These are phyloP conservation scores for Apostasia ramifera DNA, from an alignment of 106 monocot species.

Conservation along the genomic window DNA sequence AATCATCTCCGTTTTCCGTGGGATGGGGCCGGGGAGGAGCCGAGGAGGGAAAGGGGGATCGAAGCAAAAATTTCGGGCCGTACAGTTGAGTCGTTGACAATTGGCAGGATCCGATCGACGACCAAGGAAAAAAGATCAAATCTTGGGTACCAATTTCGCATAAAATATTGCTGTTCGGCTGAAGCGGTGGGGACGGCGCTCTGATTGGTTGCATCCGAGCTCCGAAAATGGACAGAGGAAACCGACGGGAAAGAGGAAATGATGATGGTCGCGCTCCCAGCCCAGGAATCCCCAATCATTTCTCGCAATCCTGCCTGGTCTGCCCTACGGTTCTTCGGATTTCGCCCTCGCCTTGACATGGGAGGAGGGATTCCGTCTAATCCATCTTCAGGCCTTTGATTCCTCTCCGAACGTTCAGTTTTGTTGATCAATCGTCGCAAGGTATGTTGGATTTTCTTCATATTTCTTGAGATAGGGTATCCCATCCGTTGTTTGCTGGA, in stretches of 20 bases:
- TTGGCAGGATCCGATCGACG: too few species aligned
- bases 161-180: neutral
- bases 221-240: slow-evolving; percentile 3
- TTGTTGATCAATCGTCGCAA: neutral
- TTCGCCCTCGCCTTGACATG: neutral
- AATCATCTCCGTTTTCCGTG: too few species aligned
- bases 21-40: too few species aligned
- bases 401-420: neutral
- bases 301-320: neutral
- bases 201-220: neutral
- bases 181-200: slow-evolving; percentile 4
- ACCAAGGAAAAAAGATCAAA: too few species aligned
- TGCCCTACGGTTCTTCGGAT: neutral
- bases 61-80: too few species aligned
- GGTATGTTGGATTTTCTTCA: neutral
- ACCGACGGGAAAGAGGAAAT: neutral
- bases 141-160: too few species aligned
- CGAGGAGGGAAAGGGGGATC: too few species aligned
- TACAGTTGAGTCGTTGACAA: too few species aligned
- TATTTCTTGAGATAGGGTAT: neutral
- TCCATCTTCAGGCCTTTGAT: neutral
- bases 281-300: neutral
- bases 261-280: neutral
- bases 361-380: neutral
- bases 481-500: neutral